Base-by-base conservation (phyloP, 495 filamentous ascomycete genomes). In the Endocarpon pusillum region DNA sequence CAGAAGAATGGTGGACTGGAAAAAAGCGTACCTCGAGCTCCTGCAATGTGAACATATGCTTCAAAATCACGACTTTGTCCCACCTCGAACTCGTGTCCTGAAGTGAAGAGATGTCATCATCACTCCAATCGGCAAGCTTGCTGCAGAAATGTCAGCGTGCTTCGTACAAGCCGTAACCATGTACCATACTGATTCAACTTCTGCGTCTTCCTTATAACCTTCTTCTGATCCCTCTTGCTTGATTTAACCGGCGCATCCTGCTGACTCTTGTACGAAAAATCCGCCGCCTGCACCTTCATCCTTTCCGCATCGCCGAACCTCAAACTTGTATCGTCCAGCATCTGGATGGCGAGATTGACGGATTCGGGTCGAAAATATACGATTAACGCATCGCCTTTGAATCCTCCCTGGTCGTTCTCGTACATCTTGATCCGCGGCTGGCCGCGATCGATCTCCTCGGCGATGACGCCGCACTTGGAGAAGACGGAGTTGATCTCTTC, bases 341-440 rank as follows among this genome's bases (percentile, higher is more conserved):
- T 72, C 56, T 82, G 74, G 39, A 94, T 81, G 3, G 91, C 91
- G 43, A 92, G 69, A 12, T 77, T 61, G 43, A 99, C 86, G 16
- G 77, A 84, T 52, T 94, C 82, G 0, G 84, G 75, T 37, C 86
- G 80, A 65, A 94, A 93, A 57, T 84, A 99, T 21, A 96, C 81
- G 21, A 99, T 64, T 10, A 96, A 66, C 4, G 80, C 84, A 47
- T 96, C 86, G 31, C 91, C 91, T 54, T 94, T 96, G 61, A 91
- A 83, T 2, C 68, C 71, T 0, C 83, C 89, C 1, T 73, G 51
- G 6, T 81, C 76, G 50, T 93, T 75, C 4, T 59, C 72, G 55
- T 99, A 96, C 52, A 99, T 72, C 58, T 93, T 94, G 57, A 99
- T 81, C 28, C 91, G 78, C 10, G 79, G 80, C 22, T 71, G 66